Percentiles rank a stretch among this genome's conserved stretches.
Evolutionary conservation across 1,284 basidiomycete genomes (phyloP).

Genomic region (Puccinia polysora): DNA sequence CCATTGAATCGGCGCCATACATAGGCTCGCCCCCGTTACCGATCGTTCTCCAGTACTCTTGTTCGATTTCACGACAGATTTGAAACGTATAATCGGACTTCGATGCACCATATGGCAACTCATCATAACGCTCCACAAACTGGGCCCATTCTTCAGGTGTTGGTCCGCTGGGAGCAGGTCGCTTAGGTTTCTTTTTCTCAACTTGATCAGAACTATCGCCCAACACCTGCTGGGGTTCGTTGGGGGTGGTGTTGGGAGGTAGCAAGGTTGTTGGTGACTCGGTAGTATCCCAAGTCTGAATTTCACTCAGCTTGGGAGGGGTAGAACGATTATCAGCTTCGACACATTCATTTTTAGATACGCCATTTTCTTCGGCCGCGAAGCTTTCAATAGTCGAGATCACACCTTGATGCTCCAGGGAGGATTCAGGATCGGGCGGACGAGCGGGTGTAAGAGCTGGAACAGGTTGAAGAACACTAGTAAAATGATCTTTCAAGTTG

Average conservation of each 20-base stretch:
- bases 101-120: slow-evolving; percentile 70
- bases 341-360: no score
- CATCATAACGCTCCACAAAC: slow-evolving; percentile 52
- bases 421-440: no score
- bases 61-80: slow-evolving; percentile 79
- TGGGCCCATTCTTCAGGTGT: slow-evolving; percentile 44
- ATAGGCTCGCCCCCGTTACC: slow-evolving; percentile 80
- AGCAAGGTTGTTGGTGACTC: background rate
- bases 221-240: background rate
- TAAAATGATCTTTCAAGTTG: no score
- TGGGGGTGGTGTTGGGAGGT: background rate
- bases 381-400: no score
- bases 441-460: no score
- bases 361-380: no score
- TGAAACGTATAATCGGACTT: slow-evolving; percentile 73
- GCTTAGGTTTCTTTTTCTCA: slow-evolving; percentile 25
- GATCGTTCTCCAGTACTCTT: slow-evolving; percentile 86
- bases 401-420: no score
- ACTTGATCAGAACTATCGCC: background rate
- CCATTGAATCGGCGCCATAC: slow-evolving; percentile 95
- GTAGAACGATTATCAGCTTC: background rate
- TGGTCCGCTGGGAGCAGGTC: slow-evolving; percentile 44
- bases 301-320: background rate
- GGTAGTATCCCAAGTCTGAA: background rate
- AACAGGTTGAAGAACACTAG: no score